Base-by-base conservation (phyloP, 306 rosid genomes). In the Trichosanthes cucumerina region DNA sequence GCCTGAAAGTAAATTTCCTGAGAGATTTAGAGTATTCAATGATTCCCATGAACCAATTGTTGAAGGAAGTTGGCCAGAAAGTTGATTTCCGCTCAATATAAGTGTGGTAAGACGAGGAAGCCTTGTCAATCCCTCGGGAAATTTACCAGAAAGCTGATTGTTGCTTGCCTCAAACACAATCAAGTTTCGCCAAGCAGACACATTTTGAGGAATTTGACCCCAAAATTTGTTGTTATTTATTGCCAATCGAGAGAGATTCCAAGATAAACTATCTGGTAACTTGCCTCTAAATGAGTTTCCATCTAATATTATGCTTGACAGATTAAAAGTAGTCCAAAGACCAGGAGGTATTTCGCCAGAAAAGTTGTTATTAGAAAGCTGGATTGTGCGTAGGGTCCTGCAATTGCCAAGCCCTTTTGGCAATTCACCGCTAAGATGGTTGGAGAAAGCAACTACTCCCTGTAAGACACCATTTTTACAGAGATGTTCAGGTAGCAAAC, bases 21-120 rank as follows among this genome's bases (percentile, higher is more conserved):
- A 87, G 79, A 92, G 91, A 58, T 93, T 80, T 39, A 95, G 79
- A 64, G 81, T 74, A 59, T 50, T 85, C 24, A 95, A 70, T n/a
- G 88, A 89, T 44, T 75, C 18, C 92, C 99, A 95, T 34, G 89
- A 90, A 46, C 82, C 38, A 57, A 95, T 84, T 78, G 79, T 70
- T 0, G 84, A 73, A n/a, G 99, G 96, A 76, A 95, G 82, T 43
- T 77, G 79, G 26, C 99, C 97, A 0, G 97, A 89, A 62, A 95
- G 80, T 79, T 78, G 85, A 84, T 95, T 95, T 7, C 86, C 89
- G 77, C 84, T 92, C 41, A 92, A 88, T 78, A 80, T 26, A 39
- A 95, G 84, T 70, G 83, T 83, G 75, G 63, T 77, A 13, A 94
- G 86, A 38, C 4, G 80, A 6, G 90, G 75, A 79, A 95, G 91